Base-by-base conservation (phyloP, 805 yeast species). In the Barnettozyma sp. region DNA sequence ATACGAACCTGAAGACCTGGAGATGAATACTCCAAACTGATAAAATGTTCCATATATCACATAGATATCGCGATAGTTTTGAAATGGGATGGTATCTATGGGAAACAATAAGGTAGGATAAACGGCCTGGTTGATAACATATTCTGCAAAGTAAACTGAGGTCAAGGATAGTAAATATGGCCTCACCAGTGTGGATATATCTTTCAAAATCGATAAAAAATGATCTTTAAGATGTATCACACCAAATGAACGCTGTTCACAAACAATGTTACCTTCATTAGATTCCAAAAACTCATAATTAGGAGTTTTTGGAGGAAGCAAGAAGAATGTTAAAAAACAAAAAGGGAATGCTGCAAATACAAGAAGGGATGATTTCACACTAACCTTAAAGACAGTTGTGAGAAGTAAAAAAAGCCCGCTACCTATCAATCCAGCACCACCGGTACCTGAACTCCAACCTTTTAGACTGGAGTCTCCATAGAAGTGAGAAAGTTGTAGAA, bases 381-480 rank as follows among this genome's bases (percentile, higher is more conserved):
- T 58, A 2, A 85, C 39, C 1, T 73, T 66, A 16, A 83, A 32
- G 51, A 86, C 61, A 2, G 90, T 80, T 1, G 97, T 90, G 48
- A 84, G 42, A 2, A 81, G 45, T 69, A 90, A 50, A 51, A 74
- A 88, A 11, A 71, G 52, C 35, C 82, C 83, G 34, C 88, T 76
- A 0, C 97, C 98, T 14, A 74, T 70, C 5, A 90, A 56, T 0
- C 98, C 98, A 1, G 98, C 97, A 14, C 86, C 94, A 4, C 98
- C 97, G 0, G 97, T 90, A 1, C 98, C 98, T 7, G 87, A 73
- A 15, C 95, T 82, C 76, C 94, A 90, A 1, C 94, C 97, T 33
- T 79, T 76, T 30, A 90, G 63, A 4, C 94, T 66, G n/a, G 54
- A 46, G 13, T 66, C 65, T 14, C 66, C 69, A 55, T 76, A 86